phyloP scores from a whole-genome alignment of 2,329 filamentous ascomycete species.

The Calonectria pseudoturangicola region DNA sequence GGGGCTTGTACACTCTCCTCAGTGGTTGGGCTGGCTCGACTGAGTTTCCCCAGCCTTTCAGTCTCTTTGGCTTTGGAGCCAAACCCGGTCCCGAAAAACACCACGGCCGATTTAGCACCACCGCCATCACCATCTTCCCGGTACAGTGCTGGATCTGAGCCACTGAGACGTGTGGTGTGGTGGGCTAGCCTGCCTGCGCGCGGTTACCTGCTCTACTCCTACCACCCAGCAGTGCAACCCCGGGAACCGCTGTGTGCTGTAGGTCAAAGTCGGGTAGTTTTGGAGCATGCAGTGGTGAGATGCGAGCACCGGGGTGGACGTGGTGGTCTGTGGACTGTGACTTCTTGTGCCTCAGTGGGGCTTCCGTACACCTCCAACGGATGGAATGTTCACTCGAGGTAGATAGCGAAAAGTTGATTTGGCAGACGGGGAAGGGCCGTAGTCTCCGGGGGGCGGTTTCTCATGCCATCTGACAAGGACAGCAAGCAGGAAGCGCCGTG shows the following conservation, averaged over 20 bases:
- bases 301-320: constrained; percentile 18
- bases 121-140: constrained; percentile 26
- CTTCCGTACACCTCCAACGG: constrained; percentile 31
- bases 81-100: constrained; percentile 25
- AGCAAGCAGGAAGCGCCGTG: not conserved
- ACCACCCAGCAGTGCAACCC: constrained; percentile 20
- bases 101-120: constrained; percentile 15
- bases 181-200: constrained; percentile 21
- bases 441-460: constrained; percentile 11
- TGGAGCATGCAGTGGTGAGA: constrained; percentile 32
- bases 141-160: constrained; percentile 29
- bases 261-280: constrained; percentile 36
- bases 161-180: constrained; percentile 15
- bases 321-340: constrained; percentile 36
- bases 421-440: constrained; percentile 26
- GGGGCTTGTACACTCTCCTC: constrained; percentile 11
- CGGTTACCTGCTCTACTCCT: constrained; percentile 22
- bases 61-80: constrained; percentile 25
- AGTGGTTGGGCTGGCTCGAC: constrained; percentile 1
- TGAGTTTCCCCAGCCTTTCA: constrained; percentile 11
- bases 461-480: constrained; percentile 13
- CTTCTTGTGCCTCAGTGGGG: constrained; percentile 40
- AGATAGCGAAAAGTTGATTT: constrained; percentile 32
- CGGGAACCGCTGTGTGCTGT: constrained; percentile 26
- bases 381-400: constrained; percentile 42